Evolutionary conservation across 2,329 filamentous ascomycete species (phyloP).

Genomic region (Cucurbitaria berberidis): DNA sequence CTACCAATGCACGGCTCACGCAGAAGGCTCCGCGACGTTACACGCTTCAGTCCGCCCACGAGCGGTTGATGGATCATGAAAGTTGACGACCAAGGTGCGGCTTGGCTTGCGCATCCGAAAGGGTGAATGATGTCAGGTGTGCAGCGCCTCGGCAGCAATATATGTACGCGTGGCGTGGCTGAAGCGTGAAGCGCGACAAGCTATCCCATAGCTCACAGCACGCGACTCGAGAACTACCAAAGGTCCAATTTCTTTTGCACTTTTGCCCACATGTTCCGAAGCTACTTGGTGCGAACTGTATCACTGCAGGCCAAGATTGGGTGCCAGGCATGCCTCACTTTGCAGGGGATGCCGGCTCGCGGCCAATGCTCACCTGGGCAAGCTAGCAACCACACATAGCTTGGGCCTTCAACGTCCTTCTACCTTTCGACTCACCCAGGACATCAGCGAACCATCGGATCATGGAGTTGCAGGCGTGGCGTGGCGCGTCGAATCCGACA

Average conservation of each 20-base stretch:
- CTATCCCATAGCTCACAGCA: neutral
- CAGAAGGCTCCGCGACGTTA: neutral
- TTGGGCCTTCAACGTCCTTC: neutral
- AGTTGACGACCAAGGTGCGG: neutral
- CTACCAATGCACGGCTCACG: neutral
- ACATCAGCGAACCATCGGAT: constrained; percentile 1
- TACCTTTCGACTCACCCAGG: constrained; percentile 1
- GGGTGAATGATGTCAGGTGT: neutral
- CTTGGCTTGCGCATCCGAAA: neutral
- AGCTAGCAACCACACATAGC: neutral
- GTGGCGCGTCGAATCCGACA: neutral
- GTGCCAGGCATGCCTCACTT: neutral
- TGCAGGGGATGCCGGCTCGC: neutral
- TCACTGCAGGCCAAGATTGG: neutral
- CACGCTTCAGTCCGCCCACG: neutral
- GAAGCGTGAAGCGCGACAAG: neutral
- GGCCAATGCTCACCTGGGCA: neutral
- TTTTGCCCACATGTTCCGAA: constrained; percentile 1
- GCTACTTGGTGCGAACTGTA: neutral
- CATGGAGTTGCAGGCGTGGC: constrained; percentile 1
- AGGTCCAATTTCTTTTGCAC: neutral
- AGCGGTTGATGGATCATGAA: neutral
- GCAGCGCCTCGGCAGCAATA: constrained; percentile 2
- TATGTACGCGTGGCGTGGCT: neutral
- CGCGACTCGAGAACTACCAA: neutral